Conservation (phyloP, 495 filamentous ascomycete species). For the Neurospora sp. region DNA sequence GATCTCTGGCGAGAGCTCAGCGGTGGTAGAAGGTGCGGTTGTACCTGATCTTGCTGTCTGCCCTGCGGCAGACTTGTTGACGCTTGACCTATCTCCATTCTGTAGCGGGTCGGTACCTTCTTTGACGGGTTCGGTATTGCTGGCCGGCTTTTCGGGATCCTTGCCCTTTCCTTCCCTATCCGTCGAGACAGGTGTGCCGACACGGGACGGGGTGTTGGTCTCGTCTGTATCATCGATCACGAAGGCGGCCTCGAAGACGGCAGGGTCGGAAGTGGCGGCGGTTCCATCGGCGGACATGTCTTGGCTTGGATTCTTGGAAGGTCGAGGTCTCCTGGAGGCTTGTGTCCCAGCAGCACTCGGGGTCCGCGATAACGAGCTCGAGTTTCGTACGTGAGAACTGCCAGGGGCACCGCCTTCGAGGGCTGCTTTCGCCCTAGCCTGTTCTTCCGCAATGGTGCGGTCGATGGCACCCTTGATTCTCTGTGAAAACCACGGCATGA, state of each 20-base stretch:
- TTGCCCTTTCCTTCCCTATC: slow-evolving; percentile 19
- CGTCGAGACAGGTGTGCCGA: slow-evolving; percentile 39
- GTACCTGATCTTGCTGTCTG: background rate
- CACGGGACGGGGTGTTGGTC: slow-evolving; percentile 33
- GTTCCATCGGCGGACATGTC: slow-evolving; percentile 27
- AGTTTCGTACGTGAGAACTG: slow-evolving; percentile 40
- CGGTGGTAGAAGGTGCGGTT: slow-evolving; percentile 10
- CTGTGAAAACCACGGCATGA: slow-evolving; percentile 30
- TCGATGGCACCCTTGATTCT: slow-evolving; percentile 81
- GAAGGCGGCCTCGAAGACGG: slow-evolving; percentile 75
- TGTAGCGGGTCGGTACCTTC: background rate
- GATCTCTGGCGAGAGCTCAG: slow-evolving; percentile 69
- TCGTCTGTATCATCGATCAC: slow-evolving; percentile 66
- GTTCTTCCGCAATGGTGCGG: slow-evolving; percentile 78
- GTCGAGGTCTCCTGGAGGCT: slow-evolving; percentile 30
- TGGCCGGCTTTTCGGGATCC: slow-evolving; percentile 18
- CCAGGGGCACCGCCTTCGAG: slow-evolving; percentile 28
- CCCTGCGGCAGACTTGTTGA: slow-evolving; percentile 6
- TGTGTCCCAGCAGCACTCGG: slow-evolving; percentile 31
- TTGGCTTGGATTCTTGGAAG: slow-evolving; percentile 40
- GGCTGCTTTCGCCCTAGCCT: slow-evolving; percentile 56
- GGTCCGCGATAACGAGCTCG: slow-evolving; percentile 35
- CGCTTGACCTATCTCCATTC: slow-evolving; percentile 4
- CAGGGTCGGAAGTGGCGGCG: slow-evolving; percentile 56
- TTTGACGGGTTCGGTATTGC: slow-evolving; percentile 9